Base-by-base conservation (phyloP, 164 flowering plant genomes). In the Dillenia suffruticosa region DNA sequence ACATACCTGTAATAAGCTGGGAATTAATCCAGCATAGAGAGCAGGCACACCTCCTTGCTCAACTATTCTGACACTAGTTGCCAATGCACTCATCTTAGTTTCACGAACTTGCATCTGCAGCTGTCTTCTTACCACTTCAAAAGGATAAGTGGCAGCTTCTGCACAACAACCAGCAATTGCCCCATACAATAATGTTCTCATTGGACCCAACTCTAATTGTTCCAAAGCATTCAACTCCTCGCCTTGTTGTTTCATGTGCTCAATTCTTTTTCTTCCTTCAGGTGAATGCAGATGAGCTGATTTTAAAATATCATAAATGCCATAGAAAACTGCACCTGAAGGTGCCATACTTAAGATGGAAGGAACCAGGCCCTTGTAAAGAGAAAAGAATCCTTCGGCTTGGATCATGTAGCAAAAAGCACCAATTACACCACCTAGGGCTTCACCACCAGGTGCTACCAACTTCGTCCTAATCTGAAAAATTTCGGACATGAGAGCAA, bases 81-180 rank as follows among this genome's bases (percentile, higher is more conserved):
- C 85, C 43, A 87, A 59, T 24, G 96, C 77, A 72, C 81, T 80
- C 74, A 93, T 26, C 58, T 76, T 86, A 44, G 81, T 82, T 49
- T 83, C 78, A 68, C 74, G 88, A 44, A 78, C 87, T 82, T 94
- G 98, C 83, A 90, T 45, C 59, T 91, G 98, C 46, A 94, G 91
- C 73, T 68, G 95, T 71, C 96, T 87, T 64, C 97, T 84, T 58
- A 94, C 84, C 47, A 89, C 98, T 77, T 90, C 98, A 83, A 89
- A 90, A 9, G 97, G 98, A 67, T 94, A 94, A 2, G 98, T 94
- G 8, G 95, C 90, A 65, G 81, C 95, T 75, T 94, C 98, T 12
- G 98, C 88, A 79, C 96, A 90, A 56, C 92, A 92, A 74, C 98
- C 98, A 60, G 98, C 75, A 70, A 94, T 74, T n/a, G 98, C 98